Percentiles rank a stretch among this genome's conserved stretches.
These are phyloP conservation scores for Rhodamnia rubescens DNA, from an alignment of 345 rosid species.

Conservation along the genomic window DNA sequence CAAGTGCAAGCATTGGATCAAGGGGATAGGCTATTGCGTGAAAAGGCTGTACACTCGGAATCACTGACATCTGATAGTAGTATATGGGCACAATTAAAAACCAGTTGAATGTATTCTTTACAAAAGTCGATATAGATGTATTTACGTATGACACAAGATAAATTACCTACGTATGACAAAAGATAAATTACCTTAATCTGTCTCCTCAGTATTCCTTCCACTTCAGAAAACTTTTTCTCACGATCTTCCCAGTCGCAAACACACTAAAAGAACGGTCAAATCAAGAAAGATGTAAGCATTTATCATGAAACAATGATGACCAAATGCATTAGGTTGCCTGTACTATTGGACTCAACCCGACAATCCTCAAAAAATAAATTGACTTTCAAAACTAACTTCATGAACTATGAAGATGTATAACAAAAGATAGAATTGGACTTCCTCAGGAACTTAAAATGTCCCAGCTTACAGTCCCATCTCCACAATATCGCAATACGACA, in stretches of 20 bases:
- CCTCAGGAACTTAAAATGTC: background rate
- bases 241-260: constrained; percentile 96
- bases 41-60: constrained; percentile 98
- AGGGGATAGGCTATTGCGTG: constrained; percentile 99
- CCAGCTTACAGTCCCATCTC: background rate
- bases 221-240: constrained; percentile 68
- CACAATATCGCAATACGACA: background rate
- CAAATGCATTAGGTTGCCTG: background rate
- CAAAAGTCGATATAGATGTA: background rate
- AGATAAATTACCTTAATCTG: constrained; percentile 60
- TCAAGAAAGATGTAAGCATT: background rate
- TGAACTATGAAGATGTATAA: background rate
- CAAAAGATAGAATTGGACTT: background rate
- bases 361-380: background rate
- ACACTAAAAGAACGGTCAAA: constrained; percentile 29
- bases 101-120: background rate
- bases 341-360: background rate
- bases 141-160: background rate
- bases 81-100: background rate
- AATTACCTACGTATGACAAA: constrained; percentile 23
- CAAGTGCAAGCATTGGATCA: constrained; percentile 91
- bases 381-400: background rate
- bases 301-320: background rate
- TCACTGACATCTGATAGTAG: constrained; percentile 58
- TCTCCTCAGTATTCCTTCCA: constrained; percentile 76